Evolutionary conservation across 257 asterid genomes (phyloP).

Genomic region (Pogostemon cablin): DNA sequence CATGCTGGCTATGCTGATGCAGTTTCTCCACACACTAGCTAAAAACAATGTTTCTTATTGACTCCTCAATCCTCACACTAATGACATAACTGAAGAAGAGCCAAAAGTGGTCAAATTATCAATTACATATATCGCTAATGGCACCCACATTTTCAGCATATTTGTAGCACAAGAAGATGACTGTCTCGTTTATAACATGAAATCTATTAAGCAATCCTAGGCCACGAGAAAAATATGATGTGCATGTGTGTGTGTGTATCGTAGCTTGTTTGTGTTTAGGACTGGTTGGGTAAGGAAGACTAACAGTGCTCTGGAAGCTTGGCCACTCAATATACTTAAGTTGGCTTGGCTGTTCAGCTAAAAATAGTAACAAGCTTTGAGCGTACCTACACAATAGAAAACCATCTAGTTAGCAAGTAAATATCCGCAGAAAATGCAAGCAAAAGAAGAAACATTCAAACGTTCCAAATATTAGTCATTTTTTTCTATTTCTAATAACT

Average conservation of each 20-base stretch:
- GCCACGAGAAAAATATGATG: background rate
- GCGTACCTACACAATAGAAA: constrained; percentile 47
- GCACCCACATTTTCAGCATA: background rate
- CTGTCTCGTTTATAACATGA: background rate
- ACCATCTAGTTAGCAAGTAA: constrained; percentile 30
- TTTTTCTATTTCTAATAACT: background rate
- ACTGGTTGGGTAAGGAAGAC: constrained; percentile 24
- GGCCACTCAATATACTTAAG: constrained; percentile 68
- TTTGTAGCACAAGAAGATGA: background rate
- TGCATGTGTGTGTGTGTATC: background rate
- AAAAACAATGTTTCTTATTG: background rate
- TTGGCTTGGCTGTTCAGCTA: constrained; percentile 59
- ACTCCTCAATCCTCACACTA: background rate
- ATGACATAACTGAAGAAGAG: constrained; percentile 2
- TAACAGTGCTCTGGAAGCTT: constrained; percentile 59
- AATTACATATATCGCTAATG: constrained; percentile 1
- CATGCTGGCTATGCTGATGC: background rate
- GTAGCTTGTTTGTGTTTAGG: no score
- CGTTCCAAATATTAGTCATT: constrained; percentile 19
- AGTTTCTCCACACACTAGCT: background rate
- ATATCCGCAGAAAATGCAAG: constrained; percentile 24
- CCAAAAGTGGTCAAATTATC: constrained; percentile 1
- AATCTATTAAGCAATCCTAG: background rate
- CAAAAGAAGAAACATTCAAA: background rate
- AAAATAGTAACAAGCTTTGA: constrained; percentile 47